phyloP scores from a whole-genome alignment of 2,329 filamentous ascomycete genomes.

The Fusarium sp. region DNA sequence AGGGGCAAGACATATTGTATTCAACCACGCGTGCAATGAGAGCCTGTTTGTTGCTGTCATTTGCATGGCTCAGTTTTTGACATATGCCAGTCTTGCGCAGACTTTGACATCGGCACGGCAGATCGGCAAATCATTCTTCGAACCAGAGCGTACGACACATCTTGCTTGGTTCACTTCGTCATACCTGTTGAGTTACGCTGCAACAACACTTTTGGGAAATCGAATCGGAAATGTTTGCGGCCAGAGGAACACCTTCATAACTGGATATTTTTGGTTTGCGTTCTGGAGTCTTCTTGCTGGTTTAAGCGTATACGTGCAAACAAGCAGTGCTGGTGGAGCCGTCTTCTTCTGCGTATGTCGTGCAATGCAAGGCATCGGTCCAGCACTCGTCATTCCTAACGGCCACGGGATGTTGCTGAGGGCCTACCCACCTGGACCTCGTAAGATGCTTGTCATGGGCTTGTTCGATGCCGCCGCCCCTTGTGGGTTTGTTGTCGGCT shows the following conservation, averaged over 20 bases:
- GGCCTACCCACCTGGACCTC: slow-evolving; percentile 44
- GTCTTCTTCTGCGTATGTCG: slow-evolving; percentile 46
- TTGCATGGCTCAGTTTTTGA: slow-evolving; percentile 44
- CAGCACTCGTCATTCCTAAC: slow-evolving; percentile 43
- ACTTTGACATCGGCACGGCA: slow-evolving; percentile 40
- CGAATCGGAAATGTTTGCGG: slow-evolving; percentile 44
- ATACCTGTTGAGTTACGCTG: slow-evolving; percentile 41
- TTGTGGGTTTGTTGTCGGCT: slow-evolving; percentile 43
- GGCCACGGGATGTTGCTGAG: slow-evolving; percentile 41
- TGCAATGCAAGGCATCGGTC: slow-evolving; percentile 44
- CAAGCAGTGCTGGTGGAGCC: slow-evolving; percentile 16
- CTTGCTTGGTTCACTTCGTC: slow-evolving; percentile 45
- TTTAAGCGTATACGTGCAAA: slow-evolving; percentile 36
- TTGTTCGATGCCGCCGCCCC: slow-evolving; percentile 44
- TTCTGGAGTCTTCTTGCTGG: slow-evolving; percentile 46
- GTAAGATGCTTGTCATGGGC: slow-evolving; percentile 43
- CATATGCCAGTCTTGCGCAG: slow-evolving; percentile 44
- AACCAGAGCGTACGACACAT: slow-evolving; percentile 37
- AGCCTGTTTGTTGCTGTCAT: slow-evolving; percentile 43
- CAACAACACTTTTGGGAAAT: slow-evolving; percentile 39
- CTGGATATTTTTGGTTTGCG: slow-evolving; percentile 45
- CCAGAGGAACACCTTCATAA: slow-evolving; percentile 40
- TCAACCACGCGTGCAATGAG: slow-evolving; percentile 46
- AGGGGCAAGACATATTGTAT: slow-evolving; percentile 42
- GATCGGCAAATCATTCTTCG: slow-evolving; percentile 41